Evolutionary conservation across 75 land plant genomes (phyloP).

Genomic region (Azolla pinnata): DNA sequence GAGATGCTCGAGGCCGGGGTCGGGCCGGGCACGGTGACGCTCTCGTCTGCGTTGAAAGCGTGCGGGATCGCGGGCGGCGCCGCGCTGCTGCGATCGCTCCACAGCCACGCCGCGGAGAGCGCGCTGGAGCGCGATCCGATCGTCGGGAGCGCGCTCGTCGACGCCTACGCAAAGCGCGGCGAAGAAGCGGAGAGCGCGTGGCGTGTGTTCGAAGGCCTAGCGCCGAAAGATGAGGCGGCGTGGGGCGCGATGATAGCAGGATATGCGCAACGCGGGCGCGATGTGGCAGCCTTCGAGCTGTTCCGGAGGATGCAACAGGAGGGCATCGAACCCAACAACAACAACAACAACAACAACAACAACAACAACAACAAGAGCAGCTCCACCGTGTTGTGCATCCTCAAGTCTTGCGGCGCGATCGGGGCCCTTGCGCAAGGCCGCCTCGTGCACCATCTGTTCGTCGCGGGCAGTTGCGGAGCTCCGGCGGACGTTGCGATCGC

Average conservation of each 20-base stretch:
- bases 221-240: neutral
- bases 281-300: neutral
- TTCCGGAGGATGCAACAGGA: neutral
- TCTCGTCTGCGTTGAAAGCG: constrained; percentile 5
- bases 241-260: constrained; percentile 1
- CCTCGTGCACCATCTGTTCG: no score
- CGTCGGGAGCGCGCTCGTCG: constrained; percentile 2
- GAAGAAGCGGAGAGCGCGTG: constrained; percentile 2
- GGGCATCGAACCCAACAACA: neutral
- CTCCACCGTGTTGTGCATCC: neutral
- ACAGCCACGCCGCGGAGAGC: neutral
- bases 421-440: no score
- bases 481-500: constrained; percentile 32
- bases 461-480: no score
- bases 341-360: no score
- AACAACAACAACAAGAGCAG: no score
- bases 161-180: constrained; percentile 16
- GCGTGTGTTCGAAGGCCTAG: constrained; percentile 5
- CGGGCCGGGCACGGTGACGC: constrained; percentile 4
- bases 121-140: neutral
- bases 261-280: neutral
- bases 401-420: neutral
- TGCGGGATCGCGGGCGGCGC: neutral
- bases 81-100: neutral
- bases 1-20: constrained; percentile 5